Evolutionary conservation across 2,329 filamentous ascomycete genomes (phyloP), one percentile per base, ranked within the genome.

Genomic region (Helotiales sp.): DNA sequence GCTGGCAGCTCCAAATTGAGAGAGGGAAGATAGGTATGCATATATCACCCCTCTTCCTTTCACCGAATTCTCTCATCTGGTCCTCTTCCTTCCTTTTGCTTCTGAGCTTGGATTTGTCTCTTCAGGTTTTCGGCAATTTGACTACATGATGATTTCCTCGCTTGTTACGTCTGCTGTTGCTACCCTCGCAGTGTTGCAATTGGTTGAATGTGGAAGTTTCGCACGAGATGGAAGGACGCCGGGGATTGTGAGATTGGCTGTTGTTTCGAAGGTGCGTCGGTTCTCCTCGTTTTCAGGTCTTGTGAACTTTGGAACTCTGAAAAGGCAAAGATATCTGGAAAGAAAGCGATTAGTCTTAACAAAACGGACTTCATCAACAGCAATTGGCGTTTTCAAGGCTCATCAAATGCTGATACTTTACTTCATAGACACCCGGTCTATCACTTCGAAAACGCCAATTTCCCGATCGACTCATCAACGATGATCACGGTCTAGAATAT

Each of bases 401-500:
- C n/a, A n/a, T n/a, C n/a, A n/a, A n/a, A n/a, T n/a, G n/a, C n/a
- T n/a, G n/a, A n/a, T n/a, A n/a, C n/a, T n/a, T n/a, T 13, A 26
- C 2, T 15, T 26, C 10, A 40, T 11, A 57, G 54, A 57, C 54
- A 40, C 20, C 30, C 32, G 30, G 26, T 20, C 15, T 6, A 24
- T 40, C 54, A 2, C 54, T 57, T n/a, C 3, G 54, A 34, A 57
- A 34, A 40, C 54, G 54, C 13, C 54, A 57, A 57, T 57, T 57
- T 3, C 54, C 54, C 24, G 54, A 57, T 8, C 30, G 20, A 8
- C 54, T 57, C 32, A 37, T 57, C 2, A 57, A 57, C 20, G 54
- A 57, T 13, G 54, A 34, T 20, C n/a, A 57, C 30, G 62, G 62
- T 11, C 30, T 64, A 3, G 43, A 59, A 52, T 64, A 64, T 17